A percentile compares a stretch with the other conserved stretches of the same genome.
Conservation (phyloP, 176 grass and related monocot species). For the Guadua angustifolia region DNA sequence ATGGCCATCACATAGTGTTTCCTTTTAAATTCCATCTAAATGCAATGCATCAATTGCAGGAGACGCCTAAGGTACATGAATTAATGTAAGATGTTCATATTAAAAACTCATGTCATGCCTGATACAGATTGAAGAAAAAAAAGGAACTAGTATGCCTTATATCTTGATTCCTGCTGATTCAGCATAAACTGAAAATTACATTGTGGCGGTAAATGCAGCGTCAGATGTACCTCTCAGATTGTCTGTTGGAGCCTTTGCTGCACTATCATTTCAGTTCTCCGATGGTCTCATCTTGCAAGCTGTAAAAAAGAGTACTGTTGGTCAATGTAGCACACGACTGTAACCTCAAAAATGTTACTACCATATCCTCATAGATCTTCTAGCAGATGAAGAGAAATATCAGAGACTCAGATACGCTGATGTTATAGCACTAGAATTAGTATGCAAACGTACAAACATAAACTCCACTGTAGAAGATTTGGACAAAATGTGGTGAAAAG, state of each 20-base stretch:
- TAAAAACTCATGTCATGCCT: not conserved
- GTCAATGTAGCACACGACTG: not conserved
- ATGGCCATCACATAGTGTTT: too few relatives aligned
- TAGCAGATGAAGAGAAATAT: not conserved
- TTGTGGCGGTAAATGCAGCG: not conserved
- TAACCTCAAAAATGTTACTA: not conserved
- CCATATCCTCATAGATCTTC: not conserved
- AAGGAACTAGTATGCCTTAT: not conserved
- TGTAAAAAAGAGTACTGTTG: not conserved
- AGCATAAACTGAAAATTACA: conserved; percentile 16
- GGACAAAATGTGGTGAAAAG: not conserved
- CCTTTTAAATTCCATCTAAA: too few relatives aligned
- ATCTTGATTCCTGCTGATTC: not conserved
- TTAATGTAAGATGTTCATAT: not conserved
- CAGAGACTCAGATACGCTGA: not conserved
- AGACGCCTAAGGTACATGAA: too few relatives aligned
- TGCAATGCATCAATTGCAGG: too few relatives aligned
- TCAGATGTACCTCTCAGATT: conserved; percentile 22
- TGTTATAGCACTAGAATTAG: not conserved
- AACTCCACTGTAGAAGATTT: not conserved
- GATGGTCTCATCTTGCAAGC: conserved; percentile 13
- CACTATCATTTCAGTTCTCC: not conserved
- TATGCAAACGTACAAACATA: not conserved
- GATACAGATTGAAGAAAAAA: not conserved
- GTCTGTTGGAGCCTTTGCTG: not conserved